Percentiles rank a stretch among this genome's conserved stretches.
These are phyloP conservation scores for Lophiotrema nucula DNA, from an alignment of 495 filamentous ascomycete species.

Conservation along the genomic window DNA sequence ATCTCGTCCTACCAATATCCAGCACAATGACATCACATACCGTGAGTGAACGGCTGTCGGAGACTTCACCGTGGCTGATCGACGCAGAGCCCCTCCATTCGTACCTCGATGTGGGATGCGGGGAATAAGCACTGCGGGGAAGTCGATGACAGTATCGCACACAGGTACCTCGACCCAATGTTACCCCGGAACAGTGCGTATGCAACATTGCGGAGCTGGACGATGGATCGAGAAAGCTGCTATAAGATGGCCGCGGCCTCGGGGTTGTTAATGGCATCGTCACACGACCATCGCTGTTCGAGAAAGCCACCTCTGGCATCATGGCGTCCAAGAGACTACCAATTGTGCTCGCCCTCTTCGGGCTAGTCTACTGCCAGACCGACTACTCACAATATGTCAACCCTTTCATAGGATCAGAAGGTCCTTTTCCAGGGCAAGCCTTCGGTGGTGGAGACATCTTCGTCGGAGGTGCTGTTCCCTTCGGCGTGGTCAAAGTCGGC, in stretches of 20 bases:
- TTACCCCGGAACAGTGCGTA: conserved; percentile 1
- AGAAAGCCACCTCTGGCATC: too few species aligned
- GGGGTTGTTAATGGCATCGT: not conserved
- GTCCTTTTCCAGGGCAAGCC: conserved; percentile 31
- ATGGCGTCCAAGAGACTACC: not conserved
- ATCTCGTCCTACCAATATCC: not conserved
- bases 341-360: not conserved
- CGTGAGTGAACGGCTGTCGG: too few species aligned
- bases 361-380: not conserved
- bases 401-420: conserved; percentile 37
- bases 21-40: not conserved
- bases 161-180: not conserved
- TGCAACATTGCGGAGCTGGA: not conserved
- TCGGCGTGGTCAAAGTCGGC: conserved; percentile 38
- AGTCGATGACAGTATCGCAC: not conserved
- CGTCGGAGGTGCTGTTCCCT: conserved; percentile 35
- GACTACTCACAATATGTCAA: conserved; percentile 41
- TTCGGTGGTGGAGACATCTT: conserved; percentile 39
- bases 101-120: not conserved
- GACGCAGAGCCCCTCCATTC: too few species aligned
- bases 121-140: conserved; percentile 3
- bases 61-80: too few species aligned
- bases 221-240: not conserved
- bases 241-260: not conserved
- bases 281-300: not conserved